A percentile compares a stretch with the other conserved stretches of the same genome.
Evolutionary conservation across 805 yeast genomes (phyloP).

Genomic region (Kodamaea laetipori): DNA sequence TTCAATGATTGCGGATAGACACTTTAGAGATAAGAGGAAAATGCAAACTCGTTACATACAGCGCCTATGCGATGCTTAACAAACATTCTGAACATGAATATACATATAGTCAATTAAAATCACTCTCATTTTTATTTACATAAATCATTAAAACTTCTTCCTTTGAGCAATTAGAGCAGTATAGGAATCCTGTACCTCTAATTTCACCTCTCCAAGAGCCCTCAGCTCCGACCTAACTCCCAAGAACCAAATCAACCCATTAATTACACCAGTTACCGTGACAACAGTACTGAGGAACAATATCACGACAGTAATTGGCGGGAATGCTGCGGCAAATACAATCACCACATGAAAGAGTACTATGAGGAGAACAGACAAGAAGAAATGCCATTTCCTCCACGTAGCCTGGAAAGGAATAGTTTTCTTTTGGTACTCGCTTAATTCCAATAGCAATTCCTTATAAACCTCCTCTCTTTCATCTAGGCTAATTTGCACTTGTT

Average conservation of each 20-base stretch:
- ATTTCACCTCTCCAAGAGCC: constrained; percentile 71
- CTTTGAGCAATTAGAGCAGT: constrained; percentile 1
- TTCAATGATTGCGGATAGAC: too few species aligned
- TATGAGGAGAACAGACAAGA: constrained; percentile 47
- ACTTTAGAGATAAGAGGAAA: too few species aligned
- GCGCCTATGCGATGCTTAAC: too few species aligned
- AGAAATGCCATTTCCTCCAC: constrained; percentile 70
- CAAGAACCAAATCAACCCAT: constrained; percentile 75
- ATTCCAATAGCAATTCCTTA: constrained; percentile 27
- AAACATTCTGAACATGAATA: too few species aligned
- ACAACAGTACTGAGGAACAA: constrained; percentile 56
- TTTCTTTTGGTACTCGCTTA: constrained; percentile 48
- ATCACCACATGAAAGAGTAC: constrained; percentile 56
- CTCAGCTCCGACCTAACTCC: constrained; percentile 83
- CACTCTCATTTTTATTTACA: constrained; percentile 1
- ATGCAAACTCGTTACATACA: too few species aligned
- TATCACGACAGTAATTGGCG: constrained; percentile 52
- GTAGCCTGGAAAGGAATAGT: constrained; percentile 59
- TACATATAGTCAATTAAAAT: too few species aligned
- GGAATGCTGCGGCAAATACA: constrained; percentile 61
- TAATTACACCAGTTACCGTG: constrained; percentile 65
- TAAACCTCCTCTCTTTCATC: constrained; percentile 39
- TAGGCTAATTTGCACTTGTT: not conserved
- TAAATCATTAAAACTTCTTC: too few species aligned
- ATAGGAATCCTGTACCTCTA: constrained; percentile 54